These are phyloP conservation scores for Vanrija pseudolonga DNA, from an alignment of 1,284 basidiomycete species.

Conservation along the genomic window DNA sequence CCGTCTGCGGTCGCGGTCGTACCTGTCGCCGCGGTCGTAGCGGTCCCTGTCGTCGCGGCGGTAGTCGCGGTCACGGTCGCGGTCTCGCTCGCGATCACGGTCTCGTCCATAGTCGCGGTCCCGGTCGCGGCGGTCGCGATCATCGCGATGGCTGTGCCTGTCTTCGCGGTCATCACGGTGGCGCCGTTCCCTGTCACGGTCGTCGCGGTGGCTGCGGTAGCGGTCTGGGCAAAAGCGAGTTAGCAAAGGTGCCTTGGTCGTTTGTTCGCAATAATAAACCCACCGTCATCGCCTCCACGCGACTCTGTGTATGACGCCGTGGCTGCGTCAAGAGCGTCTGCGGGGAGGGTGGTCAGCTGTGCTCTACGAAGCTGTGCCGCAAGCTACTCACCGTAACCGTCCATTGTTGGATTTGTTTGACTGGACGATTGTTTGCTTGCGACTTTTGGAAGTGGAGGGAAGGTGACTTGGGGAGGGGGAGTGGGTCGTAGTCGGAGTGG, in stretches of 20 bases:
- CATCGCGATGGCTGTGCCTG: constrained; percentile 4
- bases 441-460: no score
- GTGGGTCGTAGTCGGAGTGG: not conserved
- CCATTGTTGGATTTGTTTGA: constrained; percentile 16
- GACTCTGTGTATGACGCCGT: constrained; percentile 26
- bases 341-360: not conserved
- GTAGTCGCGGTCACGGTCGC: constrained; percentile 13
- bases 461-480: no score
- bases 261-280: not conserved
- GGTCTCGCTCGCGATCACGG: constrained; percentile 1
- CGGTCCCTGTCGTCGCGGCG: constrained; percentile 5
- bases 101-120: constrained; percentile 9
- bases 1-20: constrained; percentile 4
- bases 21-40: not conserved
- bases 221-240: constrained; percentile 2
- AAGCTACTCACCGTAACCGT: constrained; percentile 29
- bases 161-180: constrained; percentile 7
- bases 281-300: constrained; percentile 16
- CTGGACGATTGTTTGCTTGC: no score
- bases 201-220: constrained; percentile 20
- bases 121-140: constrained; percentile 2
- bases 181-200: constrained; percentile 10
- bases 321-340: constrained; percentile 30
- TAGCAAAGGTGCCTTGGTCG: not conserved
- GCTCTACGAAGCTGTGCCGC: no score